Conservation (phyloP, 2,329 filamentous ascomycete genomes). For the Calonectria hawksworthii region DNA sequence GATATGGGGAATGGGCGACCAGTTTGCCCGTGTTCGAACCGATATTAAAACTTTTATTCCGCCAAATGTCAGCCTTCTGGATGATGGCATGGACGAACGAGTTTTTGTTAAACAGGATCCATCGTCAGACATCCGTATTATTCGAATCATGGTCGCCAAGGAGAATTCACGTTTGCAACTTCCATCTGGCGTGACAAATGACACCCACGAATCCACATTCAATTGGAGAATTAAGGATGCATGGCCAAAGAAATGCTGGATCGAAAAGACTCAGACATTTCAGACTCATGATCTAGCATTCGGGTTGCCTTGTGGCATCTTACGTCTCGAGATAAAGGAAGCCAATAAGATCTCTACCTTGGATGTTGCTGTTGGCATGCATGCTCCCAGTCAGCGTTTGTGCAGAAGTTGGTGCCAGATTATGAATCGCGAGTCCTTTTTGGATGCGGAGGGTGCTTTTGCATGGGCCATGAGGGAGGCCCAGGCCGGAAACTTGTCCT, state of each 20-base stretch:
- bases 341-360: not conserved
- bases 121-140: conserved; percentile 4
- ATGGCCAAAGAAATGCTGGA: conserved; percentile 11
- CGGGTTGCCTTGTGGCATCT: not conserved
- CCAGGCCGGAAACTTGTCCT: not conserved
- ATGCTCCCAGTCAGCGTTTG: not conserved
- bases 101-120: conserved; percentile 14
- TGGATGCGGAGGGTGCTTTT: not conserved
- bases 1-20: conserved; percentile 9
- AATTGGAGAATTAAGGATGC: conserved; percentile 16
- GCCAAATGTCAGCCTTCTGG: conserved; percentile 5
- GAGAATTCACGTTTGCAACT: not conserved
- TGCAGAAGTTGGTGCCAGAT: conserved; percentile 12
- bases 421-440: not conserved
- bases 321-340: not conserved
- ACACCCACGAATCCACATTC: not conserved
- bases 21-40: conserved; percentile 11
- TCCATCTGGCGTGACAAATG: not conserved
- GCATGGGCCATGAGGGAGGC: conserved; percentile 6
- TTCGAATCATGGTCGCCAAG: not conserved
- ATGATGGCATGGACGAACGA: not conserved
- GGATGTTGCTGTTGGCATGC: conserved; percentile 12
- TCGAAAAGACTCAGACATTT: not conserved
- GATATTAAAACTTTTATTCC: not conserved
- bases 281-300: conserved; percentile 11